Evolutionary conservation across 257 asterid genomes (phyloP).

Genomic region (Echium plantagineum): DNA sequence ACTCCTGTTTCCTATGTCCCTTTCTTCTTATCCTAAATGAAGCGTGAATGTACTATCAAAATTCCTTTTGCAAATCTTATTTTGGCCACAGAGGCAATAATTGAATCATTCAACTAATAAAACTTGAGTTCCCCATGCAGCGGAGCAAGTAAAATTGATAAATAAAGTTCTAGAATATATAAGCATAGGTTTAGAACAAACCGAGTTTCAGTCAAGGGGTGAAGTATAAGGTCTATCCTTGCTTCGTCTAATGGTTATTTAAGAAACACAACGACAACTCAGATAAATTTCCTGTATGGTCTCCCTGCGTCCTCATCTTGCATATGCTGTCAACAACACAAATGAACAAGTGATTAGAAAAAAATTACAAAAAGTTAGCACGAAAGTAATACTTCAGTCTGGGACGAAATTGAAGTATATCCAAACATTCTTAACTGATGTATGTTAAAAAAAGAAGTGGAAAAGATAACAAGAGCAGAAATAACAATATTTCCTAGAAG

Average conservation of each 20-base stretch:
- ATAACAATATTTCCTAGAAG: too few species aligned
- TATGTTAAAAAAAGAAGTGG: too few species aligned
- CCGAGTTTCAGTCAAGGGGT: slow-evolving; percentile 6
- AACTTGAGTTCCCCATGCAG: background rate
- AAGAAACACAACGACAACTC: slow-evolving; percentile 12
- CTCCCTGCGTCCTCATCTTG: slow-evolving; percentile 90
- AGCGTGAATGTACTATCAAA: background rate
- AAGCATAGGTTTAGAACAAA: background rate
- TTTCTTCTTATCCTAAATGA: too few species aligned
- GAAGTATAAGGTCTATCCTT: slow-evolving; percentile 1
- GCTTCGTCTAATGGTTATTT: slow-evolving; percentile 28
- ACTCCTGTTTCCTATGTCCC: too few species aligned
- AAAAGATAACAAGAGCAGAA: too few species aligned
- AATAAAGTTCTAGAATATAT: background rate
- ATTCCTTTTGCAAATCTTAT: background rate
- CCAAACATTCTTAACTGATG: too few species aligned
- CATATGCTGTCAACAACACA: slow-evolving; percentile 52
- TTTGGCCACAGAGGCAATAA: background rate
- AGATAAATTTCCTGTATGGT: slow-evolving; percentile 56
- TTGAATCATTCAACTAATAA: background rate
- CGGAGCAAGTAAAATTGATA: background rate
- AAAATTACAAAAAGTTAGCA: background rate
- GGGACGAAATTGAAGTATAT: too few species aligned
- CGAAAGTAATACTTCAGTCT: background rate
- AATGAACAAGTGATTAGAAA: background rate